These are phyloP conservation scores for Lactarius vividus DNA, from an alignment of 768 basidiomycete species.

Conservation along the genomic window DNA sequence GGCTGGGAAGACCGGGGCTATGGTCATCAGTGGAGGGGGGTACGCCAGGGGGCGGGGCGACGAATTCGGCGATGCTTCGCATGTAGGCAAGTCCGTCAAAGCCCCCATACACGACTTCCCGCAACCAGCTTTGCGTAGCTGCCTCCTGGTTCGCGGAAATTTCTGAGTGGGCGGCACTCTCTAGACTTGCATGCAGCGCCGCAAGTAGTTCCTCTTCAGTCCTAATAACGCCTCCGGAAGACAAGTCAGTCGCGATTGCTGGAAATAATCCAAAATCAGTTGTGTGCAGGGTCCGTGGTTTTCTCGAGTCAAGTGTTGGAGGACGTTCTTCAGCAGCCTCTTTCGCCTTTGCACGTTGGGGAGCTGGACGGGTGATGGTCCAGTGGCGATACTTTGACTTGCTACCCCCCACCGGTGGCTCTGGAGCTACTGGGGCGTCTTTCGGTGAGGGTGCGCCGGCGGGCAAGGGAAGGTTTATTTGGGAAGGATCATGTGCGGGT, in stretches of 20 bases:
- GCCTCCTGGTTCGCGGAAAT: conserved; percentile 34
- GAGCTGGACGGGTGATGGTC: conserved; percentile 53
- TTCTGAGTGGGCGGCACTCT: conserved; percentile 15
- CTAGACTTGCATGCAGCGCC: conserved; percentile 28
- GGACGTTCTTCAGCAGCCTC: conserved; percentile 47
- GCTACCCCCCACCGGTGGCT: conserved; percentile 7
- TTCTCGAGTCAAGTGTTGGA: conserved; percentile 44
- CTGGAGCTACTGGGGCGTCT: conserved; percentile 26
- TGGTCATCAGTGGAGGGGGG: background rate
- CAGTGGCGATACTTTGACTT: conserved; percentile 53
- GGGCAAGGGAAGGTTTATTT: conserved; percentile 32
- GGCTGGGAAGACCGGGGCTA: background rate
- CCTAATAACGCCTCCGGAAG: conserved; percentile 29
- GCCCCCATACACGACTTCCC: conserved; percentile 78
- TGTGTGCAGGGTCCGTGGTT: conserved; percentile 50
- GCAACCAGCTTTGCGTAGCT: conserved; percentile 63
- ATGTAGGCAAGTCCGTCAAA: conserved; percentile 74
- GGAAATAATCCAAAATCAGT: conserved; percentile 65
- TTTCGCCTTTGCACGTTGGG: conserved; percentile 46
- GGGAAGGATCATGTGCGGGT: conserved; percentile 30
- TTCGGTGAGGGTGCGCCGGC: conserved; percentile 33
- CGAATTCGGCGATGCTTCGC: conserved; percentile 73
- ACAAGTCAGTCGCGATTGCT: conserved; percentile 36
- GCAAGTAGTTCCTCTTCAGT: conserved; percentile 35
- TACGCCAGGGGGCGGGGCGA: conserved; percentile 35